phyloP scores from a whole-genome alignment of 2,329 filamentous ascomycete genomes.

The Xylaria sp. region DNA sequence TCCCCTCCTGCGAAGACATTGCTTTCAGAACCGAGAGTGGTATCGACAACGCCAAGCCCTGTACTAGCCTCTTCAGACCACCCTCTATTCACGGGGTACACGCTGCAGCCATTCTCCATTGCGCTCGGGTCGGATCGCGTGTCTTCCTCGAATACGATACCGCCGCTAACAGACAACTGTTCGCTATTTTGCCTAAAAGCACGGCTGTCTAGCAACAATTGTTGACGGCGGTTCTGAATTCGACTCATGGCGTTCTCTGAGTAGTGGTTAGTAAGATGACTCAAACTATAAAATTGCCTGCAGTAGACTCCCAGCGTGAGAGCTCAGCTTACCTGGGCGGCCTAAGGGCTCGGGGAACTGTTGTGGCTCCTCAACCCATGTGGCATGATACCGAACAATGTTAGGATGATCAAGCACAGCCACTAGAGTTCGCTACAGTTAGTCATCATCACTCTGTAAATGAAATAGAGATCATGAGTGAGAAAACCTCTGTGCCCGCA shows the following conservation, averaged over 20 bases:
- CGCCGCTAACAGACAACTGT: slow-evolving; percentile 17
- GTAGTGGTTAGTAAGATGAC: background rate
- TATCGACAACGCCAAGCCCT: slow-evolving; percentile 37
- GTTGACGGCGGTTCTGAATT: slow-evolving; percentile 19
- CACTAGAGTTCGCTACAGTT: slow-evolving; percentile 9
- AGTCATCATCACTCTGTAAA: too few species aligned
- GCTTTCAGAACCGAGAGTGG: slow-evolving; percentile 30
- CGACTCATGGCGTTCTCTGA: slow-evolving; percentile 4
- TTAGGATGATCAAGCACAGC: slow-evolving; percentile 43
- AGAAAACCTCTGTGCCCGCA: too few species aligned
- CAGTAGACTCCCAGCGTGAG: too few species aligned
- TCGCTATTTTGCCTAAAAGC: slow-evolving; percentile 25
- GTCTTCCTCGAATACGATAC: slow-evolving; percentile 35
- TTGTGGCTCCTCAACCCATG: slow-evolving; percentile 42
- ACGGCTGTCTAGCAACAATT: slow-evolving; percentile 33
- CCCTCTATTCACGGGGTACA: slow-evolving; percentile 17
- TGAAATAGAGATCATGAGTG: too few species aligned
- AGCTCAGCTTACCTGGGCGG: slow-evolving; percentile 14
- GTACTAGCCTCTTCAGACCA: slow-evolving; percentile 47
- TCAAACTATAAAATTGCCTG: background rate
- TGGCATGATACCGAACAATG: slow-evolving; percentile 42
- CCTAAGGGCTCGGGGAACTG: slow-evolving; percentile 6
- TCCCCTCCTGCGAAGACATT: slow-evolving; percentile 40
- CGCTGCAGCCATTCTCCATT: background rate
- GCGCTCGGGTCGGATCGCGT: slow-evolving; percentile 19